These are phyloP conservation scores for Penicillium salamii DNA, from an alignment of 495 filamentous ascomycete species.

Conservation along the genomic window DNA sequence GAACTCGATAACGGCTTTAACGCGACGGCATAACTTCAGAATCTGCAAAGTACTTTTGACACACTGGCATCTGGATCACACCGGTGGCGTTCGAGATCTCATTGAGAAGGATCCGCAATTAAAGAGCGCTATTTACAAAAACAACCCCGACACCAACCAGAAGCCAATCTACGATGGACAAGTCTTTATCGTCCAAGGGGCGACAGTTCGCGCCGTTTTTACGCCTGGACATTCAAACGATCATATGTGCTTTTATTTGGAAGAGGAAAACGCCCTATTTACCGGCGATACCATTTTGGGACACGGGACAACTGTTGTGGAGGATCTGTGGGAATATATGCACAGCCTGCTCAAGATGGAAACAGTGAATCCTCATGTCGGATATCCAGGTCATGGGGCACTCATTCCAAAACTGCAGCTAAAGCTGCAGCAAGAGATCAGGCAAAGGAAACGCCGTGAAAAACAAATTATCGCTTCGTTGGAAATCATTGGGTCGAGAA, in stretches of 20 bases:
- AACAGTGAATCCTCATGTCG: background rate
- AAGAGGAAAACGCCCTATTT: background rate
- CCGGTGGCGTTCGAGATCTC: background rate
- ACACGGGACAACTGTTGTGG: background rate
- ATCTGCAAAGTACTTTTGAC: background rate
- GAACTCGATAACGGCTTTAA: background rate
- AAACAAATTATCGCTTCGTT: background rate
- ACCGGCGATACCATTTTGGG: constrained; percentile 2
- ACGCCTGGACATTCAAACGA: background rate
- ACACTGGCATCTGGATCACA: constrained; percentile 1
- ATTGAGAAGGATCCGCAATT: background rate
- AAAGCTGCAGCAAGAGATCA: background rate
- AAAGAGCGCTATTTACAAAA: background rate
- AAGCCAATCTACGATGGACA: background rate
- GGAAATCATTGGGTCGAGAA: background rate
- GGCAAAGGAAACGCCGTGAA: background rate
- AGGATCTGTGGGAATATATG: background rate
- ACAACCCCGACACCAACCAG: background rate
- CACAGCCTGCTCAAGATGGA: background rate
- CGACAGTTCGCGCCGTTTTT: background rate
- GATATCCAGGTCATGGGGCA: background rate
- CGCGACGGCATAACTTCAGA: background rate
- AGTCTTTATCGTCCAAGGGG: background rate
- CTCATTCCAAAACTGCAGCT: background rate
- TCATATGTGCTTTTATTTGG: constrained; percentile 1